Evolutionary conservation across 192 early-diverging fungal species (phyloP), one percentile per base, ranked within the genome.

Genomic region (Piromyces sp.): DNA sequence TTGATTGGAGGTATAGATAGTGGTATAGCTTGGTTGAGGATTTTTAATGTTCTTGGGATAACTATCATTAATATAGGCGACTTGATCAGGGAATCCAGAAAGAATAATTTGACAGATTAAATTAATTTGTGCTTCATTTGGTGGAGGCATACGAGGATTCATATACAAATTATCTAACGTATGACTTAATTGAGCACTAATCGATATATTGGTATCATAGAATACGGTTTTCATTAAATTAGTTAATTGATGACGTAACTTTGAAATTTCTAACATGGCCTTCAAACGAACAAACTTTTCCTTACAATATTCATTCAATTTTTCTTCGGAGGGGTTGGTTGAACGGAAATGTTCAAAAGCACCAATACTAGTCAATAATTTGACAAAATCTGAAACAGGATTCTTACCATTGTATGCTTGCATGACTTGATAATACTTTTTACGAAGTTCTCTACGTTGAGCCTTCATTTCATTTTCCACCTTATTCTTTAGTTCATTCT

Each of bases 11-110:
- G 51, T 68, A 68, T 68, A 68, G 17, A 68, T 68, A 68, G 51
- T 68, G n/a, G 51, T 68, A 68, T 68, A 68, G 11, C 51, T 68
- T 68, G 51, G 51, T 68, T 68, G 51, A 68, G 51, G 51, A 68
- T 68, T 68, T n/a, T 68, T 68, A n/a, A 68, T 68, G n/a, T 68
- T 68, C 9, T 68, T 68, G n/a, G 51, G 51, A 11, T n/a, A 68
- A n/a, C 26, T 68, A 68, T 68, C 51, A n/a, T 68, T 68, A n/a
- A 68, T 68, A n/a, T 68, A 68, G 1, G 98, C 98, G n/a, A 99
- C 90, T 13, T 93, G 94, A 83, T 99, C 98, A 80, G 95, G 90
- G 80, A 95, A 98, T 1, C 96, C 95, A 4, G 95, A 90, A 3
- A 96, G 87, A 7, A 98, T 84, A 78, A 98, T 90, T 86, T 99